These are phyloP conservation scores for Nemophila menziesii DNA, from an alignment of 257 asterid genomes.

Conservation along the genomic window DNA sequence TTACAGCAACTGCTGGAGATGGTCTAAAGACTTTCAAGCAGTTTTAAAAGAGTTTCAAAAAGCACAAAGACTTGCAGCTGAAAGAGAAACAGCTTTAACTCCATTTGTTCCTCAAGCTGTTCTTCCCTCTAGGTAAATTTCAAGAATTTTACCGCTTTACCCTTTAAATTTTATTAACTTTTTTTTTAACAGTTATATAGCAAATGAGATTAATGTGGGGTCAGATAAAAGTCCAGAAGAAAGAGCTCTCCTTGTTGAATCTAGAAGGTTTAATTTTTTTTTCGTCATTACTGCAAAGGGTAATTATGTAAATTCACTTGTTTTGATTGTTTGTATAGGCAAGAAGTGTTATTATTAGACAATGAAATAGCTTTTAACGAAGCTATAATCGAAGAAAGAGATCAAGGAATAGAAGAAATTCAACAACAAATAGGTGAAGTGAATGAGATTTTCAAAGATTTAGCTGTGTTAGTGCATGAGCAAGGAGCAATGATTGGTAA, in stretches of 20 bases:
- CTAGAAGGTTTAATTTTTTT: conserved; percentile 27
- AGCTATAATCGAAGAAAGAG: conserved; percentile 49
- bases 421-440: conserved; percentile 48
- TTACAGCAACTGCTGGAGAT: no score
- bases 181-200: conserved; percentile 18
- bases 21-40: conserved; percentile 42
- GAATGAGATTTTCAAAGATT: conserved; percentile 42
- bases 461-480: conserved; percentile 38
- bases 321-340: conserved; percentile 24
- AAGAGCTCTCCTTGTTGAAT: conserved; percentile 23
- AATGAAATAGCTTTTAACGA: conserved; percentile 35
- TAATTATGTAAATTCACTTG: neutral
- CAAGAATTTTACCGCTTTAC: neutral
- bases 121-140: conserved; percentile 26
- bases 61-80: conserved; percentile 41
- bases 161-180: neutral
- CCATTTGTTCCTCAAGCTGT: conserved; percentile 17
- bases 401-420: conserved; percentile 43
- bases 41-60: conserved; percentile 46
- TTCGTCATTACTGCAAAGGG: no score
- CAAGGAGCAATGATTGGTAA: conserved; percentile 53
- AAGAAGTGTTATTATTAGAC: conserved; percentile 26
- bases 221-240: conserved; percentile 20
- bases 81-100: conserved; percentile 30
- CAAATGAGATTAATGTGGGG: conserved; percentile 24